phyloP scores from a whole-genome alignment of 2,329 filamentous ascomycete genomes.

The Fusarium beomiforme region DNA sequence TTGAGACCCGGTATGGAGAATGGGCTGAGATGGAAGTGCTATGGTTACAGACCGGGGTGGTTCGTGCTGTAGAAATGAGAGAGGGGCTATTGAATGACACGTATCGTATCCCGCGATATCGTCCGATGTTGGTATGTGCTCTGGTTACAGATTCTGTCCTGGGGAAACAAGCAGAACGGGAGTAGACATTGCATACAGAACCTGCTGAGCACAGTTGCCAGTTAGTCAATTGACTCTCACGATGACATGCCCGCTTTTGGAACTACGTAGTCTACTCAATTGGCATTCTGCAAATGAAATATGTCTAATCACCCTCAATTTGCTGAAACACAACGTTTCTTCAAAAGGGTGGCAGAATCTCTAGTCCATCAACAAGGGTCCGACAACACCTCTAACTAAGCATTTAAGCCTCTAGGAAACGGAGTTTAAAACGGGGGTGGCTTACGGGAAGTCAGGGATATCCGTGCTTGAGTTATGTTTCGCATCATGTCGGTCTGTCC shows the following conservation, averaged over 20 bases:
- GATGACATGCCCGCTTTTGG: not conserved
- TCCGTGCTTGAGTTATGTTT: constrained; percentile 31
- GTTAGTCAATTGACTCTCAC: not conserved
- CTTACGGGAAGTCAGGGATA: constrained; percentile 25
- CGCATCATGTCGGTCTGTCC: constrained; percentile 17
- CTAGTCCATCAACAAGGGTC: constrained; percentile 17
- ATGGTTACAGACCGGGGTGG: constrained; percentile 14
- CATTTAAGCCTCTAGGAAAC: not conserved
- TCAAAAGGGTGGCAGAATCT: constrained; percentile 24
- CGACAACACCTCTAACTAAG: not conserved
- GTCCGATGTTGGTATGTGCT: constrained; percentile 42
- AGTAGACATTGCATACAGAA: constrained; percentile 4
- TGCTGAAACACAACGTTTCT: constrained; percentile 23
- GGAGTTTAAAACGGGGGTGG: constrained; percentile 8
- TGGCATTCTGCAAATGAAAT: not conserved
- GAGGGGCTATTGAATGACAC: constrained; percentile 32
- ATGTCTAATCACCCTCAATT: constrained; percentile 4
- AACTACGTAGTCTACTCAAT: not conserved
- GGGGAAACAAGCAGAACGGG: constrained; percentile 20
- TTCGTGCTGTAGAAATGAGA: constrained; percentile 1
- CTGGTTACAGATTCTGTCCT: constrained; percentile 32
- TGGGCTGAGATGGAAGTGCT: constrained; percentile 19
- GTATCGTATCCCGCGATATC: constrained; percentile 39
- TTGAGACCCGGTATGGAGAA: constrained; percentile 23
- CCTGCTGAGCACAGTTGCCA: not conserved